phyloP scores from a whole-genome alignment of 345 rosid genomes.

The Hypericum perforatum region DNA sequence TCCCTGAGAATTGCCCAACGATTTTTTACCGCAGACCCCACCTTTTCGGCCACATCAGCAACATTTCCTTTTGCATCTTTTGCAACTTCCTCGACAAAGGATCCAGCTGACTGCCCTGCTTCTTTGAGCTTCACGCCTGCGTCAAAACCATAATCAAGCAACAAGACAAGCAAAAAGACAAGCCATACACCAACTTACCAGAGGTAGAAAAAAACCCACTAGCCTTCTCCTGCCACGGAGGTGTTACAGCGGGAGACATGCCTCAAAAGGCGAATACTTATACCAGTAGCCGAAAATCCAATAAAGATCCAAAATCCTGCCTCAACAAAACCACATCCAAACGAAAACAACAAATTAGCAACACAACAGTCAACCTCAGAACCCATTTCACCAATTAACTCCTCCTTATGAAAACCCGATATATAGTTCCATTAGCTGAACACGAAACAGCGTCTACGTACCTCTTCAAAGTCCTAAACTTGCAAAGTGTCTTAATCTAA shows the following conservation, averaged over 20 bases:
- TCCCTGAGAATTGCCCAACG: conserved; percentile 79
- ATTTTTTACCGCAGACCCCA: conserved; percentile 57
- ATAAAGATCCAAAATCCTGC: too few species aligned
- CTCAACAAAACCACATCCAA: too few species aligned
- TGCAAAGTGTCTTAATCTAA: too few species aligned
- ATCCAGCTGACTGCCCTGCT: conserved; percentile 78
- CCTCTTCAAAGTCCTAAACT: too few species aligned
- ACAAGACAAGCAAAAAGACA: conserved; percentile 3
- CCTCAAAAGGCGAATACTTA: too few species aligned
- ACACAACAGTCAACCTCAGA: too few species aligned
- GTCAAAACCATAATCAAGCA: conserved; percentile 11
- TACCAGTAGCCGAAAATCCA: too few species aligned
- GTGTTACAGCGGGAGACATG: conserved; percentile 70
- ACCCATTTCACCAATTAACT: too few species aligned
- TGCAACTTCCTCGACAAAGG: conserved; percentile 73
- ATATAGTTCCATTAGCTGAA: too few species aligned
- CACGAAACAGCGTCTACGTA: too few species aligned
- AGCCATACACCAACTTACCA: conserved; percentile 27
- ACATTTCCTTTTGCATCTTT: conserved; percentile 93
- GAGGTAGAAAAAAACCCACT: conserved; percentile 82
- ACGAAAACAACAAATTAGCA: too few species aligned
- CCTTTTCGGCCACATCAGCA: conserved; percentile 69
- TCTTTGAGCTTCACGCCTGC: conserved; percentile 75
- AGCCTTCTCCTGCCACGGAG: conserved; percentile 84
- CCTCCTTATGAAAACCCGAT: too few species aligned